phyloP scores from a whole-genome alignment of 768 basidiomycete genomes.

The Termitomyces titanicus region DNA sequence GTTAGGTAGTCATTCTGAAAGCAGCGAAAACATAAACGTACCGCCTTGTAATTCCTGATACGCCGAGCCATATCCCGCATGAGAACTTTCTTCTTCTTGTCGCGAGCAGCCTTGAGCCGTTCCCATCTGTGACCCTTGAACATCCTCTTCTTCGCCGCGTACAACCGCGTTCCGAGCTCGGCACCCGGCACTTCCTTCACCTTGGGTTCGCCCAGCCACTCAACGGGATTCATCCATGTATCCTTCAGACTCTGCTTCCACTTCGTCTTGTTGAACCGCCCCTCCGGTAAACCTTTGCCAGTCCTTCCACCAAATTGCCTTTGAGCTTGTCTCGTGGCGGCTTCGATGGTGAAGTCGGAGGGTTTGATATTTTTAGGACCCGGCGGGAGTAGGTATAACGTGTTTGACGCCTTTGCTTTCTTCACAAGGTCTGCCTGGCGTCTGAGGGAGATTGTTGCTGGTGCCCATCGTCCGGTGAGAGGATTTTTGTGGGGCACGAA shows the following conservation, averaged over 20 bases:
- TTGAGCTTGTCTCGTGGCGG: constrained; percentile 2
- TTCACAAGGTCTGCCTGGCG: constrained; percentile 79
- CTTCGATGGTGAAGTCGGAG: background rate
- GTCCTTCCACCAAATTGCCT: constrained; percentile 3
- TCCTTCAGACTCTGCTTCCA: constrained; percentile 9
- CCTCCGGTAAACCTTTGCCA: constrained; percentile 3
- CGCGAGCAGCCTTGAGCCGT: constrained; percentile 45
- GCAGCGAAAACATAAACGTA: constrained; percentile 26
- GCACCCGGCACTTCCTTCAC: constrained; percentile 43
- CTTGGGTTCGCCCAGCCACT: constrained; percentile 44
- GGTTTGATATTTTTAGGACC: constrained; percentile 47
- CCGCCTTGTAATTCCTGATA: constrained; percentile 62
- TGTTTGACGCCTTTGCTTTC: constrained; percentile 52
- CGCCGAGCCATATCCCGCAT: constrained; percentile 70
- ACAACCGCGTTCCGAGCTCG: constrained; percentile 60
- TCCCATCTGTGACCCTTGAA: constrained; percentile 95
- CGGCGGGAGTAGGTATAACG: constrained; percentile 61
- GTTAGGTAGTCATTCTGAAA: background rate
- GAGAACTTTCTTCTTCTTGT: constrained; percentile 47
- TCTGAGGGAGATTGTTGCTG: constrained; percentile 68
- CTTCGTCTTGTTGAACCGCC: constrained; percentile 4
- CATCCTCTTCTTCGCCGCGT: constrained; percentile 77
- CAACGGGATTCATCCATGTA: constrained; percentile 30
- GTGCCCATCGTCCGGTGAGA: constrained; percentile 61
- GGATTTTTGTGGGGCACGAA: constrained; percentile 65